Evolutionary conservation across 768 basidiomycete genomes (phyloP).

Genomic region (Tephrocybe sp.): DNA sequence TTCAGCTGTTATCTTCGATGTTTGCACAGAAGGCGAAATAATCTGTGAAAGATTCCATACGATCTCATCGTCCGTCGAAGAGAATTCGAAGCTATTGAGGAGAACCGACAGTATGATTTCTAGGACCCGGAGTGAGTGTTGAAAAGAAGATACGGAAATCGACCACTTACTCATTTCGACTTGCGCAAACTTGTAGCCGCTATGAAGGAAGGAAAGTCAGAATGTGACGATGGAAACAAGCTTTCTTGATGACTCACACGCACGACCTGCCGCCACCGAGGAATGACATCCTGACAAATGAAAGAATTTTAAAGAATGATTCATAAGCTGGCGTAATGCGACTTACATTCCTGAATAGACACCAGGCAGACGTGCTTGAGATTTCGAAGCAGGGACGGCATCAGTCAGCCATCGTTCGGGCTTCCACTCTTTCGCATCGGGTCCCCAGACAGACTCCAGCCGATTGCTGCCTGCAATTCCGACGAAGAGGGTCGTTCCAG

Average conservation of each 20-base stretch:
- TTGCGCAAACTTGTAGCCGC: constrained; percentile 55
- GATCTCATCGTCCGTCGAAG: constrained; percentile 33
- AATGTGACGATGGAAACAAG: background rate
- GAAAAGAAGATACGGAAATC: background rate
- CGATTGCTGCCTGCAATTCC: constrained; percentile 49
- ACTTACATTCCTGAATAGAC: constrained; percentile 53
- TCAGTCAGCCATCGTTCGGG: constrained; percentile 50
- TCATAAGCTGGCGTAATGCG: background rate
- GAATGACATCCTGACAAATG: constrained; percentile 48
- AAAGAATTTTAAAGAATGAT: constrained; percentile 2
- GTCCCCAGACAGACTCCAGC: constrained; percentile 51
- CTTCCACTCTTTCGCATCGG: constrained; percentile 47
- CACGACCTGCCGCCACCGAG: constrained; percentile 54
- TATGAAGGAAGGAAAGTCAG: constrained; percentile 9
- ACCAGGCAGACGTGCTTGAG: constrained; percentile 39
- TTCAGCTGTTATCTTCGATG: constrained; percentile 4
- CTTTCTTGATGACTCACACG: constrained; percentile 37
- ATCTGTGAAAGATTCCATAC: constrained; percentile 51
- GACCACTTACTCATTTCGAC: constrained; percentile 51
- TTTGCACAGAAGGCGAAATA: constrained; percentile 41
- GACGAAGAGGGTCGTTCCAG: constrained; percentile 48
- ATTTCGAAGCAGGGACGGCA: constrained; percentile 9
- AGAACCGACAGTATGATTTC: constrained; percentile 41
- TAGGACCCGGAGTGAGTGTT: constrained; percentile 13
- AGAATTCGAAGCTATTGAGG: constrained; percentile 35